These are phyloP conservation scores for Schrenkiella parvula DNA, from an alignment of 345 rosid genomes.

Conservation along the genomic window DNA sequence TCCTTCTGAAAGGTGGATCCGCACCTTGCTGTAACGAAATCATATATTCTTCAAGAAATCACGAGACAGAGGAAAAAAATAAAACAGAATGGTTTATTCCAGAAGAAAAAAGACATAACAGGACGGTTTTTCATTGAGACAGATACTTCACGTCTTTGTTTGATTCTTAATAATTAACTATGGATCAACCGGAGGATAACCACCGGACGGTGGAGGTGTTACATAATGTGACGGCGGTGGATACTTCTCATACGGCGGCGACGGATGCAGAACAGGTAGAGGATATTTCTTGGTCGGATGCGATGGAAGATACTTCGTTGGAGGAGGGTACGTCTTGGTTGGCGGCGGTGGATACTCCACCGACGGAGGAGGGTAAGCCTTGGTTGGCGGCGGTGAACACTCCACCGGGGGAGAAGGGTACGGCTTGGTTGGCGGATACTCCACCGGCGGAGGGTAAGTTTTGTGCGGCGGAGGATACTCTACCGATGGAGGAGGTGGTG, in stretches of 20 bases:
- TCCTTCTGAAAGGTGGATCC: no score
- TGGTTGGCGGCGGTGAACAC: not conserved
- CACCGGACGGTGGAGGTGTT: conserved; percentile 22
- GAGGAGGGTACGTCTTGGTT: not conserved
- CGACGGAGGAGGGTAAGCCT: not conserved
- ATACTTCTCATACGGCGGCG: conserved; percentile 1
- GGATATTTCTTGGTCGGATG: not conserved
- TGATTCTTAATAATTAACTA: not conserved
- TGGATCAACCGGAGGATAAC: conserved; percentile 13
- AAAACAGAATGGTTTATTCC: not conserved
- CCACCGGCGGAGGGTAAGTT: not conserved
- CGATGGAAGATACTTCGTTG: not conserved
- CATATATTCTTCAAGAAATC: no score
- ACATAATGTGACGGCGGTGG: not conserved
- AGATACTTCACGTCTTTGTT: not conserved
- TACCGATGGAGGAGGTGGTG: not conserved
- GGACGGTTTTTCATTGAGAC: not conserved
- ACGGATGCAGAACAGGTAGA: not conserved
- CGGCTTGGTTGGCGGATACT: not conserved
- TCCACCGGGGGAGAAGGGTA: not conserved
- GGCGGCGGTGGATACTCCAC: not conserved
- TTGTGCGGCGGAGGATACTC: not conserved
- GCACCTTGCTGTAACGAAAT: no score
- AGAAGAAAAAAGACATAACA: not conserved
- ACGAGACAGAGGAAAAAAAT: not conserved